Evolutionary conservation across 306 rosid species (phyloP).

Genomic region (Mucuna pruriens): DNA sequence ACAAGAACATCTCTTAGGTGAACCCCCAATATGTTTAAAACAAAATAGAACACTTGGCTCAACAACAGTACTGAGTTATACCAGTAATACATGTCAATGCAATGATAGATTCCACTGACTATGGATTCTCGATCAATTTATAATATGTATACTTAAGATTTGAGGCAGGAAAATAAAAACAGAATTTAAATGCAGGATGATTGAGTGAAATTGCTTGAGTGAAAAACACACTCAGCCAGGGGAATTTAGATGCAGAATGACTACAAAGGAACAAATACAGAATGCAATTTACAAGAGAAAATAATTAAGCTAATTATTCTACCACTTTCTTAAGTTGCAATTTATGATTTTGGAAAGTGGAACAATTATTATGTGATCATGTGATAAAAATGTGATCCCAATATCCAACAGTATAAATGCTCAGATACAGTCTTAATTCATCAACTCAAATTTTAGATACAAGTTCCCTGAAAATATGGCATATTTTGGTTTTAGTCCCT

Average conservation of each 20-base stretch:
- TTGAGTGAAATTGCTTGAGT: background rate
- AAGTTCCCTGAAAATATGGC: background rate
- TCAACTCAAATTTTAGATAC: background rate
- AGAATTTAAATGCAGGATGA: background rate
- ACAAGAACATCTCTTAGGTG: background rate
- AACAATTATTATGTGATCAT: background rate
- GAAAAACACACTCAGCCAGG: background rate
- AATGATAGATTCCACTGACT: background rate
- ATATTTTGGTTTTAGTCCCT: background rate
- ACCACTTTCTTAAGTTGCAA: background rate
- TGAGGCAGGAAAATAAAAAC: background rate
- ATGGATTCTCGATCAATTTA: background rate
- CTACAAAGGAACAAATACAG: background rate
- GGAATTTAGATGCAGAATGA: background rate
- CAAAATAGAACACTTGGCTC: constrained; percentile 23
- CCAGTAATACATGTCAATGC: background rate
- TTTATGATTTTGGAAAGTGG: background rate
- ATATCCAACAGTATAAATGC: background rate
- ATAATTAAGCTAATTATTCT: background rate
- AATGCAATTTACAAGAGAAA: background rate
- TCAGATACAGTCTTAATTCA: background rate
- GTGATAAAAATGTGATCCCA: background rate
- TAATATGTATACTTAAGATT: background rate
- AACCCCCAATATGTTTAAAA: background rate
- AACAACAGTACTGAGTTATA: background rate